These are phyloP conservation scores for Teratosphaeriaceae sp. DNA, from an alignment of 2,329 filamentous ascomycete genomes.

Conservation along the genomic window DNA sequence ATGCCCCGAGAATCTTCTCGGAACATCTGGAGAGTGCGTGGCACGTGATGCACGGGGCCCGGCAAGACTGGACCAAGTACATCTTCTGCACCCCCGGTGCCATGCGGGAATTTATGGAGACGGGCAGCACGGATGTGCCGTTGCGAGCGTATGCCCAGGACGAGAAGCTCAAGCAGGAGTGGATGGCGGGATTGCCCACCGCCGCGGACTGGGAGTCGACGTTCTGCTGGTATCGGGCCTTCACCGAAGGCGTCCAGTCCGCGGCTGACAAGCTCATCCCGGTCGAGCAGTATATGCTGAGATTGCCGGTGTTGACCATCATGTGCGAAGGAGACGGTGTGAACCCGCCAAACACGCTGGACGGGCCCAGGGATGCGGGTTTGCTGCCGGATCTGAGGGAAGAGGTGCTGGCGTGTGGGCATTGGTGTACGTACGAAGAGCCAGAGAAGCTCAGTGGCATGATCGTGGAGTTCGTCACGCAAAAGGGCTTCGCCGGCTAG, in stretches of 20 bases:
- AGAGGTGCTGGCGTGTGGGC: constrained; percentile 14
- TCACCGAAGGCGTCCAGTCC: constrained; percentile 19
- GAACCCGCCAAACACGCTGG: constrained; percentile 16
- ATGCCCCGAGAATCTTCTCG: constrained; percentile 17
- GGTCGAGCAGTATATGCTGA: constrained; percentile 10
- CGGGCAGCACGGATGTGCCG: constrained; percentile 17
- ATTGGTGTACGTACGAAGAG: constrained; percentile 23
- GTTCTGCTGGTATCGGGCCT: constrained; percentile 32
- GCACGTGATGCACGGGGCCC: constrained; percentile 19
- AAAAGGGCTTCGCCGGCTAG: background rate
- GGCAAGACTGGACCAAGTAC: constrained; percentile 23
- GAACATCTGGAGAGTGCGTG: constrained; percentile 16
- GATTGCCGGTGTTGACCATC: constrained; percentile 32
- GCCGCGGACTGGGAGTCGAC: constrained; percentile 30
- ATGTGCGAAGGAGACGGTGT: constrained; percentile 22
- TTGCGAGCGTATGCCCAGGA: constrained; percentile 32
- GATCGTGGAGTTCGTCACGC: constrained; percentile 10
- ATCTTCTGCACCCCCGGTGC: constrained; percentile 33
- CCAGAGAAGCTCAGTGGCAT: constrained; percentile 17
- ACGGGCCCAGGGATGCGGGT: constrained; percentile 13
- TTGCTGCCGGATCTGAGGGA: constrained; percentile 17
- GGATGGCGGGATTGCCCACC: constrained; percentile 24
- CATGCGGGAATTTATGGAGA: constrained; percentile 24
- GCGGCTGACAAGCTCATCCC: constrained; percentile 14
- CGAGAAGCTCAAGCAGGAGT: constrained; percentile 26